A percentile compares a stretch with the other conserved stretches of the same genome.
phyloP scores from a whole-genome alignment of 2,329 filamentous ascomycete genomes.

The Dothidotthia symphoricarpi region DNA sequence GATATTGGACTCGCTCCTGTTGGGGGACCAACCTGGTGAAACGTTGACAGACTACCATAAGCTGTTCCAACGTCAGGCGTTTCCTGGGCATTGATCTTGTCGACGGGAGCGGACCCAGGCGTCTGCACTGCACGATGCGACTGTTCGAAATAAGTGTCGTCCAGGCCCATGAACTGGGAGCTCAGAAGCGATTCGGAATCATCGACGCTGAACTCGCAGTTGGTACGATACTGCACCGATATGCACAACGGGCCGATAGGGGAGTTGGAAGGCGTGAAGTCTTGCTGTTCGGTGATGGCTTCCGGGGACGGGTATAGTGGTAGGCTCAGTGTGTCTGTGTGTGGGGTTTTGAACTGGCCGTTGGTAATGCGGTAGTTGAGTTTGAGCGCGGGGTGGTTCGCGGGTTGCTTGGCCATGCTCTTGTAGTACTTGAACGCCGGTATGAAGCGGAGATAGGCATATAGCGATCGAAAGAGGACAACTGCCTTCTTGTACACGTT shows the following conservation, averaged over 20 bases:
- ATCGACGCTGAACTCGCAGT: constrained; percentile 87
- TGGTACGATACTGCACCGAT: constrained; percentile 78
- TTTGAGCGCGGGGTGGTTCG: constrained; percentile 61
- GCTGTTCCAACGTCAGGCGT: constrained; percentile 68
- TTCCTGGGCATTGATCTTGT: constrained; percentile 50
- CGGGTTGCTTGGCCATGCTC: constrained; percentile 67
- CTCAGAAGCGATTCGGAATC: constrained; percentile 88
- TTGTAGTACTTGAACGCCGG: constrained; percentile 85
- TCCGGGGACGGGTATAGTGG: constrained; percentile 61
- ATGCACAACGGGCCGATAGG: constrained; percentile 82
- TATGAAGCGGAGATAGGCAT: constrained; percentile 75
- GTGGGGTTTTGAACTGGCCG: constrained; percentile 53
- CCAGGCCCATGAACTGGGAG: constrained; percentile 88
- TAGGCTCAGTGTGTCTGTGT: constrained; percentile 67
- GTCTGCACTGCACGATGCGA: constrained; percentile 58
- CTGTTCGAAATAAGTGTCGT: constrained; percentile 82
- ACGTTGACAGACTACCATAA: constrained; percentile 87
- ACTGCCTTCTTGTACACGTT: constrained; percentile 97
- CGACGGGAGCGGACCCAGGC: constrained; percentile 72
- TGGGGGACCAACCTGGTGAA: constrained; percentile 72
- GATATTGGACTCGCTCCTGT: constrained; percentile 84
- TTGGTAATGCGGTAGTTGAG: constrained; percentile 77
- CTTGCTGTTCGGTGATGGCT: constrained; percentile 67
- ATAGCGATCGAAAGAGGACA: constrained; percentile 87
- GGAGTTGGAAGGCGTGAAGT: constrained; percentile 80